Evolutionary conservation across 495 filamentous ascomycete genomes (phyloP).

Genomic region (Hypoxylon lienhwacheense): DNA sequence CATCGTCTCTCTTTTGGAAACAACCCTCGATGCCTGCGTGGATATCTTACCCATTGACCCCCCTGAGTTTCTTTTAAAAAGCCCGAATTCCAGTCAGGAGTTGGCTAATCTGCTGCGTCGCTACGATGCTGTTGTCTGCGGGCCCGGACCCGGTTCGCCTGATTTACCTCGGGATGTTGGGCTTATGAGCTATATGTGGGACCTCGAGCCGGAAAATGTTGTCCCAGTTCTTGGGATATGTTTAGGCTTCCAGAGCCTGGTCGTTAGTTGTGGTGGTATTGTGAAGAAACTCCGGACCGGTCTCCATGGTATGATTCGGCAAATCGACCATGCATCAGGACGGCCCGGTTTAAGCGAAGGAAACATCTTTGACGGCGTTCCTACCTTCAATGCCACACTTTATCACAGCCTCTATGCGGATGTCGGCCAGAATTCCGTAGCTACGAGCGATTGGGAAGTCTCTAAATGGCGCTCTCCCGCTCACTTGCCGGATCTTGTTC

Average conservation of each 20-base stretch:
- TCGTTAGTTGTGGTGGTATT: slow-evolving; percentile 63
- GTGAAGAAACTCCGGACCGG: slow-evolving; percentile 66
- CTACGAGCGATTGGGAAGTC: slow-evolving; percentile 39
- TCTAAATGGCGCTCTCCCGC: slow-evolving; percentile 37
- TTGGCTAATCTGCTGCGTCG: slow-evolving; percentile 53
- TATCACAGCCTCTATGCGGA: slow-evolving; percentile 87
- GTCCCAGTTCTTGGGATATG: slow-evolving; percentile 87
- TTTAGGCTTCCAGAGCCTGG: slow-evolving; percentile 86
- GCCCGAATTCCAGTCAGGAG: slow-evolving; percentile 23
- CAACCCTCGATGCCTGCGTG: slow-evolving; percentile 64
- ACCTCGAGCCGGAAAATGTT: slow-evolving; percentile 55
- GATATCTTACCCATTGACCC: slow-evolving; percentile 72
- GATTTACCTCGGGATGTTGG: slow-evolving; percentile 68
- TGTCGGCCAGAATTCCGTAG: slow-evolving; percentile 46
- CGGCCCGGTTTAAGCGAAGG: slow-evolving; percentile 31
- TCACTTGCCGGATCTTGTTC: slow-evolving; percentile 49
- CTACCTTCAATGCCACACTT: slow-evolving; percentile 68
- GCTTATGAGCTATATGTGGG: slow-evolving; percentile 77
- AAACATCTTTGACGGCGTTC: slow-evolving; percentile 55
- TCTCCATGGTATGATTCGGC: slow-evolving; percentile 77
- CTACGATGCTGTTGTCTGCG: slow-evolving; percentile 77
- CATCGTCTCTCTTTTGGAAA: slow-evolving; percentile 75
- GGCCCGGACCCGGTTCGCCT: slow-evolving; percentile 75
- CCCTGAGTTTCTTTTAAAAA: slow-evolving; percentile 37
- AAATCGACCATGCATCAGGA: slow-evolving; percentile 55